Evolutionary conservation across 2,329 filamentous ascomycete genomes (phyloP).

Genomic region (Cladobotryum protrusum): DNA sequence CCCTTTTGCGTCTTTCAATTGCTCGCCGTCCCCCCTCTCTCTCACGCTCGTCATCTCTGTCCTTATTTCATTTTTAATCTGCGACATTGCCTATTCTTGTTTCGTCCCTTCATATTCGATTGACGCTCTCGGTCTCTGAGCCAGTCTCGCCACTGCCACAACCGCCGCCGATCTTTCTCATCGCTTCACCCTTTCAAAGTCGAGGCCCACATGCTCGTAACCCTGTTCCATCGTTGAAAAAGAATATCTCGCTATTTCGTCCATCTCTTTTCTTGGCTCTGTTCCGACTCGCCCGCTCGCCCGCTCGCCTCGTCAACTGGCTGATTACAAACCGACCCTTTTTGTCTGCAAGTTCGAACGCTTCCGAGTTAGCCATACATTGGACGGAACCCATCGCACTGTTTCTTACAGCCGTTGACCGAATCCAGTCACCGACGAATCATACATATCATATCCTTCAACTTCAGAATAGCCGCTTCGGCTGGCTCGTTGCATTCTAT

Average conservation of each 20-base stretch:
- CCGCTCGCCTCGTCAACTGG: neutral
- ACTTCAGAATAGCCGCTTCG: slow-evolving; percentile 9
- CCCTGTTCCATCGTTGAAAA: neutral
- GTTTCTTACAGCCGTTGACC: neutral
- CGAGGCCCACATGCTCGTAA: neutral
- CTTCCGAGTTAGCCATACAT: neutral
- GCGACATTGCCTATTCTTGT: neutral
- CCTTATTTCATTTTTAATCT: neutral
- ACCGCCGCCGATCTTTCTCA: neutral
- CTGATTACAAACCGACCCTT: neutral
- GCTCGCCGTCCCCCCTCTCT: neutral
- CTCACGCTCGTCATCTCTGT: neutral
- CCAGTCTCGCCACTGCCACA: neutral
- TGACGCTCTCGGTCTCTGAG: neutral
- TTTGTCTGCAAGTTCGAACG: neutral
- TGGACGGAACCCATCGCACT: neutral
- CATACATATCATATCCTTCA: neutral
- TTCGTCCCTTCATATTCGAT: neutral
- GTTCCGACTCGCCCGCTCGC: neutral
- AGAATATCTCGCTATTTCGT: neutral
- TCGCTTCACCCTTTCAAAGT: neutral
- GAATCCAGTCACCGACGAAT: slow-evolving; percentile 3
- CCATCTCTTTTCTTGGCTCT: neutral
- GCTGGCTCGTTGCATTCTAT: slow-evolving; percentile 3
- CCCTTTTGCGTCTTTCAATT: slow-evolving; percentile 4